Percentiles rank a stretch among this genome's conserved stretches.
Evolutionary conservation across 78 protist species (phyloP).

Genomic region (Chrysochromulina parva): DNA sequence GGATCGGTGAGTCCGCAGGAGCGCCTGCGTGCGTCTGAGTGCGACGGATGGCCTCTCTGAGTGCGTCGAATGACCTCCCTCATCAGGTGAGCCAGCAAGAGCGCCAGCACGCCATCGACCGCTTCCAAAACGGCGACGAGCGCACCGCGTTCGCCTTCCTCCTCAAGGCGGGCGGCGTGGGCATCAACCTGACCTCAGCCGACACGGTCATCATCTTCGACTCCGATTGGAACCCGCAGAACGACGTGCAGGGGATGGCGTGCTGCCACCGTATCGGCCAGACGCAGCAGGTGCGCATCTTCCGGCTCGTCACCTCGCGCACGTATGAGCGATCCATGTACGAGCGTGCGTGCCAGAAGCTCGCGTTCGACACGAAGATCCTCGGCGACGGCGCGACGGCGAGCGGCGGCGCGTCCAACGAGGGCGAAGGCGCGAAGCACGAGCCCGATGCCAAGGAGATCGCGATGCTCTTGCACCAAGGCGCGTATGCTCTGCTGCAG

Average conservation of each 20-base stretch:
- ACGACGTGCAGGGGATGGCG: slow-evolving; percentile 97
- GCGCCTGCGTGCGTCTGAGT: no score
- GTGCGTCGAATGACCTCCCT: no score
- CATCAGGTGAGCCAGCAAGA: slow-evolving; percentile 54
- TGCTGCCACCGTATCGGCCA: slow-evolving; percentile 99
- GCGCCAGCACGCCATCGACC: slow-evolving; percentile 82
- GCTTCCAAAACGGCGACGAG: slow-evolving; percentile 74
- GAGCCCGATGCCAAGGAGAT: not conserved
- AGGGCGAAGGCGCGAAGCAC: not conserved
- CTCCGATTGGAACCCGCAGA: slow-evolving; percentile 83
- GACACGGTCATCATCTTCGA: slow-evolving; percentile 94
- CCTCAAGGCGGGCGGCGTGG: slow-evolving; percentile 85
- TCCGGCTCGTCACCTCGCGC: slow-evolving; percentile 76
- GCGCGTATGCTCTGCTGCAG: not conserved
- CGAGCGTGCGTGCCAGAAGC: slow-evolving; percentile 30
- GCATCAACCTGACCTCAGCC: slow-evolving; percentile 95
- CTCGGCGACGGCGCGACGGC: not conserved
- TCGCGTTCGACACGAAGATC: slow-evolving; percentile 30
- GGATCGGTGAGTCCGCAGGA: slow-evolving; percentile 71
- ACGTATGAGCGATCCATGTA: slow-evolving; percentile 40
- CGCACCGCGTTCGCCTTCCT: slow-evolving; percentile 72
- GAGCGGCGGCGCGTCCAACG: not conserved
- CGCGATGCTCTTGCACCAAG: not conserved
- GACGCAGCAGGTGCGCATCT: slow-evolving; percentile 82
- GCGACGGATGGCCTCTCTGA: no score